phyloP scores from a whole-genome alignment of 768 basidiomycete species.

The Leccinum variicolor region DNA sequence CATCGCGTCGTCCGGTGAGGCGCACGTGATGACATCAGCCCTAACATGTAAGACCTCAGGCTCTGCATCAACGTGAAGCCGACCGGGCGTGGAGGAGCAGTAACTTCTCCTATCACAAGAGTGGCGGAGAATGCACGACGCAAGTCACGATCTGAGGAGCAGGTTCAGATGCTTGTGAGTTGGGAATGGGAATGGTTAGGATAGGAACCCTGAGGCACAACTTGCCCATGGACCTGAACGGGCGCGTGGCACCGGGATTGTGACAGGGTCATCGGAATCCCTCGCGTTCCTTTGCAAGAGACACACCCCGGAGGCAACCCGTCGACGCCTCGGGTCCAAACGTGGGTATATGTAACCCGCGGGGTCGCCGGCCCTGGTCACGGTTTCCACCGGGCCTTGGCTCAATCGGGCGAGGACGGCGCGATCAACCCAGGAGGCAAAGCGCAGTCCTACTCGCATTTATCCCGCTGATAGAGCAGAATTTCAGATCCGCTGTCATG shows the following conservation, averaged over 20 bases:
- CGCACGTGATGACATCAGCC: constrained; percentile 8
- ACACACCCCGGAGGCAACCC: background rate
- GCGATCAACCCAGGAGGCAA: background rate
- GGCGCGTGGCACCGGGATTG: background rate
- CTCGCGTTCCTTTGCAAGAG: background rate
- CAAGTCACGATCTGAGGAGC: background rate
- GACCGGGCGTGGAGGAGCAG: background rate
- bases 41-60: constrained; percentile 4
- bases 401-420: background rate
- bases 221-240: background rate
- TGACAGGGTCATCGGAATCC: background rate
- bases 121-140: background rate
- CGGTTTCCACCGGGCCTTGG: background rate
- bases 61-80: background rate
- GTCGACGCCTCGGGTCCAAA: background rate
- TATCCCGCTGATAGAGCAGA: background rate
- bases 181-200: background rate
- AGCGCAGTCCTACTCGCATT: background rate
- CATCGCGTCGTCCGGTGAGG: constrained; percentile 6
- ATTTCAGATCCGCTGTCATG: background rate
- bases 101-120: background rate
- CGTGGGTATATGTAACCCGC: background rate
- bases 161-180: background rate
- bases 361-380: background rate
- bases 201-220: background rate